Evolutionary conservation across 164 flowering plant genomes (phyloP).

Genomic region (Tetracentron sinense): DNA sequence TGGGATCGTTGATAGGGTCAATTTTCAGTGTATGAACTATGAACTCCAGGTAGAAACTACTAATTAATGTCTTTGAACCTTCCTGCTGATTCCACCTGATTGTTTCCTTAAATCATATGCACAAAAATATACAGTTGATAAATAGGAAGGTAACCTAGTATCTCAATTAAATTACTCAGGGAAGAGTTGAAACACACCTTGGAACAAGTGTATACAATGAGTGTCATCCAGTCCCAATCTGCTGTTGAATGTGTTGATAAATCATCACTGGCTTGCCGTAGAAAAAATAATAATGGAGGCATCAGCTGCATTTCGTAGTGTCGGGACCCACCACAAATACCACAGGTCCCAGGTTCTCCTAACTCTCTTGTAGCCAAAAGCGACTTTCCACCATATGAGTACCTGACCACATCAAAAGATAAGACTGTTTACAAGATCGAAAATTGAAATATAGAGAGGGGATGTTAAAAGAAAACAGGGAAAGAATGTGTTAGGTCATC

Average conservation of each 20-base stretch:
- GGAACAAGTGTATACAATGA: slow-evolving; percentile 75
- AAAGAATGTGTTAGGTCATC: too few species aligned
- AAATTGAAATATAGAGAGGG: not conserved
- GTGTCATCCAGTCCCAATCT: slow-evolving; percentile 88
- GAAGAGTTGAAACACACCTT: slow-evolving; percentile 35
- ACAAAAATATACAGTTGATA: not conserved
- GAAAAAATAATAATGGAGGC: slow-evolving; percentile 79
- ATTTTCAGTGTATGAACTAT: too few species aligned
- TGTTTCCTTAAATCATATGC: too few species aligned
- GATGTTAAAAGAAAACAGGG: too few species aligned
- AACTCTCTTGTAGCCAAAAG: slow-evolving; percentile 44
- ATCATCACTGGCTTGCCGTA: slow-evolving; percentile 52
- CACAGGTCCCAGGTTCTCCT: slow-evolving; percentile 47
- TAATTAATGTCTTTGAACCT: too few species aligned
- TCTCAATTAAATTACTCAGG: not conserved
- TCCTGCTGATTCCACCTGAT: too few species aligned
- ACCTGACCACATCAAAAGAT: slow-evolving; percentile 34
- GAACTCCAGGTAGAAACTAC: too few species aligned
- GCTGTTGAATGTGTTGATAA: slow-evolving; percentile 29
- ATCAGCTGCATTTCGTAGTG: slow-evolving; percentile 89
- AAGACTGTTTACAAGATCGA: not conserved
- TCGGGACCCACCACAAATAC: slow-evolving; percentile 62
- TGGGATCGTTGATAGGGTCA: too few species aligned
- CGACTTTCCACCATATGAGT: slow-evolving; percentile 74
- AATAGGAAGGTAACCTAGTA: too few species aligned